Percentiles rank a stretch among this genome's conserved stretches.
These are phyloP conservation scores for Tolypocladium tropicale DNA, from an alignment of 2,329 filamentous ascomycete genomes.

Conservation along the genomic window DNA sequence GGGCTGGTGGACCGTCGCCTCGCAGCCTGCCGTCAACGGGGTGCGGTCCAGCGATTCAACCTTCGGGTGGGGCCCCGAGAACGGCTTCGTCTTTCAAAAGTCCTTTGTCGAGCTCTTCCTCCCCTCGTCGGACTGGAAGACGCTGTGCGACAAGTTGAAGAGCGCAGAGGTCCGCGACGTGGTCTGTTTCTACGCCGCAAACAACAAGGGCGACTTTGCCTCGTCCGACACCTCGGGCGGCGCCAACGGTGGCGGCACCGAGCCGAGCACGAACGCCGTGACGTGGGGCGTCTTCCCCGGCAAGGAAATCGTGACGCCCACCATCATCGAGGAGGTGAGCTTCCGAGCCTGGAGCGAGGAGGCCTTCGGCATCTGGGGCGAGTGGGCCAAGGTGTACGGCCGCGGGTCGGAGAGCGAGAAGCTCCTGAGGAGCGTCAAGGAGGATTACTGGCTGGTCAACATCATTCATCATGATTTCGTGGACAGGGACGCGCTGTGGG, in stretches of 20 bases:
- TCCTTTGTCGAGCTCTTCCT: constrained; percentile 97
- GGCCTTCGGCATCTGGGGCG: constrained; percentile 88
- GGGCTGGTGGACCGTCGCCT: constrained; percentile 95
- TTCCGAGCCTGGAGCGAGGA: constrained; percentile 94
- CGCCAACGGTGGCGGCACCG: constrained; percentile 20
- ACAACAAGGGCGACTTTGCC: constrained; percentile 65
- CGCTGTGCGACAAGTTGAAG: constrained; percentile 52
- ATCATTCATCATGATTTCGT: constrained; percentile 75
- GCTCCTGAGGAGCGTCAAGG: constrained; percentile 56
- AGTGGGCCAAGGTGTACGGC: constrained; percentile 88
- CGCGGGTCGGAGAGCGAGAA: constrained; percentile 59
- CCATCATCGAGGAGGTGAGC: constrained; percentile 91
- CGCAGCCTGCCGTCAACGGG: constrained; percentile 88
- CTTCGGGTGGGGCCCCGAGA: constrained; percentile 87
- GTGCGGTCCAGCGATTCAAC: constrained; percentile 63
- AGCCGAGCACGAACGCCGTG: constrained; percentile 72
- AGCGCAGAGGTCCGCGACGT: constrained; percentile 49
- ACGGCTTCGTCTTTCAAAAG: constrained; percentile 97
- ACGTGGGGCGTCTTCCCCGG: constrained; percentile 95
- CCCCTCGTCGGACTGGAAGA: constrained; percentile 59
- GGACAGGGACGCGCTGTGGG: constrained; percentile 62
- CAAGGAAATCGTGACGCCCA: constrained; percentile 93
- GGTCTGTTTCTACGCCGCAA: constrained; percentile 82
- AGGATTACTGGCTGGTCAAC: constrained; percentile 82
- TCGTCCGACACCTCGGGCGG: constrained; percentile 49